Conservation (phyloP, 345 rosid genomes). For the Passiflora organensis region DNA sequence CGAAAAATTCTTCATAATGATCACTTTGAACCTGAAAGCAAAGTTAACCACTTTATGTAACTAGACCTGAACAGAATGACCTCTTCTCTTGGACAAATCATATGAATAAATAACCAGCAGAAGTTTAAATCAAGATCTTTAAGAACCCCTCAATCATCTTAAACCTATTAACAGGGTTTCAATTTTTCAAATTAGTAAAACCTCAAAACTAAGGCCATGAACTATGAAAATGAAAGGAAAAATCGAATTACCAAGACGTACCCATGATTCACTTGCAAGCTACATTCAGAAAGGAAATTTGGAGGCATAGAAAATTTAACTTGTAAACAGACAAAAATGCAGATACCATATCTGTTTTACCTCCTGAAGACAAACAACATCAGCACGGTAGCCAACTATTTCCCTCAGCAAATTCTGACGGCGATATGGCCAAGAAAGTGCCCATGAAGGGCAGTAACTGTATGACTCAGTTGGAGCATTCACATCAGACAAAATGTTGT, state of each 20-base stretch:
- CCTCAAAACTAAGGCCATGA: too few species aligned
- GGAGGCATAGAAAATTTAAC: too few species aligned
- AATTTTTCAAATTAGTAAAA: too few species aligned
- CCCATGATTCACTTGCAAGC: neutral
- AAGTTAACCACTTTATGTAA: neutral
- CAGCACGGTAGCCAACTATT: constrained; percentile 87
- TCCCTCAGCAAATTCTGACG: constrained; percentile 87
- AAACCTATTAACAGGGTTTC: too few species aligned
- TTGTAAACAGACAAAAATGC: too few species aligned
- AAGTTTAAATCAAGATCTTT: too few species aligned
- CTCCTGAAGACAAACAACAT: constrained; percentile 97
- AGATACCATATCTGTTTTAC: constrained; percentile 26
- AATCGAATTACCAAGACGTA: too few species aligned
- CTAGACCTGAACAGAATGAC: neutral
- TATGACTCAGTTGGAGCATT: constrained; percentile 72
- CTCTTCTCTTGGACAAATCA: neutral
- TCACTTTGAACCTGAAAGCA: constrained; percentile 80
- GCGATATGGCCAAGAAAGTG: constrained; percentile 96
- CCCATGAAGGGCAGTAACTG: constrained; percentile 96
- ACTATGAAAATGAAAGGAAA: too few species aligned
- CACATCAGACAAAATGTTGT: constrained; percentile 83
- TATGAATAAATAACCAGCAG: too few species aligned
- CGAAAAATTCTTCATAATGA: constrained; percentile 83
- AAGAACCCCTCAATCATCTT: too few species aligned
- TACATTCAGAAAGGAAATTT: too few species aligned